These are phyloP conservation scores for Tetraselmis chui DNA, from an alignment of 139 green algal species.

Conservation along the genomic window DNA sequence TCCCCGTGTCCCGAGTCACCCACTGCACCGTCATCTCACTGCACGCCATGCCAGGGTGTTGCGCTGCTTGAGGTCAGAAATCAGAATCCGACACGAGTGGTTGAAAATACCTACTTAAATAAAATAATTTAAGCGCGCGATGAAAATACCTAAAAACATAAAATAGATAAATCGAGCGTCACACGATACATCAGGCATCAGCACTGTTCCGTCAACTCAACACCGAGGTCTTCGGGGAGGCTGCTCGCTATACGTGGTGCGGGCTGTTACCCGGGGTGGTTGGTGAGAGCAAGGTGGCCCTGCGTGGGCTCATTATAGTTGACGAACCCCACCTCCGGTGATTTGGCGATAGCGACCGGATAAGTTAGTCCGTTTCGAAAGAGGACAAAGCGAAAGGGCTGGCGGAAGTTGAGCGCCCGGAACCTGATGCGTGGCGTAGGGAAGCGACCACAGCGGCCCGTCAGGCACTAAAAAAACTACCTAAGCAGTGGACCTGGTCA, in stretches of 20 bases:
- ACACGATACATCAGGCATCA: neutral
- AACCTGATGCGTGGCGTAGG: slow-evolving; percentile 44
- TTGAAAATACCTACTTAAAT: no score
- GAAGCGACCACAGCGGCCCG: no score
- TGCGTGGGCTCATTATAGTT: slow-evolving; percentile 39
- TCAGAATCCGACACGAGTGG: no score
- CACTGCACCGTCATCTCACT: slow-evolving; percentile 59
- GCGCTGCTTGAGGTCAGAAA: no score
- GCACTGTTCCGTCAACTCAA: neutral
- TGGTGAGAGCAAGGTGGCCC: slow-evolving; percentile 24
- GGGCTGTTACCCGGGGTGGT: slow-evolving; percentile 19
- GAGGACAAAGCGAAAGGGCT: slow-evolving; percentile 37
- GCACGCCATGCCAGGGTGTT: no score
- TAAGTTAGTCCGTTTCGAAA: slow-evolving; percentile 31
- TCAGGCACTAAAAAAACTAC: no score
- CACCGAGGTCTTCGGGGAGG: neutral
- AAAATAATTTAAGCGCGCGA: no score
- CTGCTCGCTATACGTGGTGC: no score
- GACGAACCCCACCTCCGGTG: slow-evolving; percentile 16
- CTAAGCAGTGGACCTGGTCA: no score
- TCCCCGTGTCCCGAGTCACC: slow-evolving; percentile 31
- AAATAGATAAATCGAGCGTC: neutral
- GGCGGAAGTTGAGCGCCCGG: slow-evolving; percentile 52
- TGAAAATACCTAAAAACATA: slow-evolving; percentile 1
- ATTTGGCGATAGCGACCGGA: slow-evolving; percentile 21